Evolutionary conservation across 805 yeast species (phyloP), one percentile per base, ranked within the genome.

Genomic region (Clavispora asparagi): DNA sequence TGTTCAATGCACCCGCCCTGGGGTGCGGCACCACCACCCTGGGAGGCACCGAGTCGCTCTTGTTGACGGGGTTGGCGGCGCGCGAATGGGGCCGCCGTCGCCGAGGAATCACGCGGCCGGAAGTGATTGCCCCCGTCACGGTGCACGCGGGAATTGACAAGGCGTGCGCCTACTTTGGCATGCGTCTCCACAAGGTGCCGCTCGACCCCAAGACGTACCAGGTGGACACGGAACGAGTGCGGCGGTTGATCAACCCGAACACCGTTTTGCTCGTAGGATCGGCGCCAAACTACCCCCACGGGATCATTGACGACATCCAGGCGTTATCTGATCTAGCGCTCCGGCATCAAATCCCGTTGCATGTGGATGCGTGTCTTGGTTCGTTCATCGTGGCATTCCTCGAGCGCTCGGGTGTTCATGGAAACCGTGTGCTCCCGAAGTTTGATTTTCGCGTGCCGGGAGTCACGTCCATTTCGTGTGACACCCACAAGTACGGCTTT

Each of bases 401-500:
- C 69, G 82, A 79, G 48, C 78, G 78, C 47, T 78, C 89, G 2
- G 48, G 50, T 19, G 68, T 70, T 12, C 72, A 67, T 43, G 86
- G 86, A 2, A 72, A 67, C 42, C 46, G 37, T 33, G 12, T 12
- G 17, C 52, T 70, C 2, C 85, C 86, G 6, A 59, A 68, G 11
- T 91, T 92, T 67, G 98, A 94, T 63, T 92, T 92, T 68, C 71
- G 92, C 53, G 74, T 89, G 2, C 85, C 88, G 1, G 94, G 77
- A 29, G 98, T 94, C n/a, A 94, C 98, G 0, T 90, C 97, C 2
- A 92, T 92, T 47, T 87, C 96, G n/a, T 94, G 98, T 68, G 99
- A 92, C 63, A 92, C 99, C n/a, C 99, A 92, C 73, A 92, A 92
- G 65, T 92, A 92, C 61, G 99, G 98, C 1, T 94, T 92, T 74